Percentiles rank a stretch among this genome's conserved stretches.
These are phyloP conservation scores for Beauveria sp. DNA, from an alignment of 2,329 filamentous ascomycete species.

Conservation along the genomic window DNA sequence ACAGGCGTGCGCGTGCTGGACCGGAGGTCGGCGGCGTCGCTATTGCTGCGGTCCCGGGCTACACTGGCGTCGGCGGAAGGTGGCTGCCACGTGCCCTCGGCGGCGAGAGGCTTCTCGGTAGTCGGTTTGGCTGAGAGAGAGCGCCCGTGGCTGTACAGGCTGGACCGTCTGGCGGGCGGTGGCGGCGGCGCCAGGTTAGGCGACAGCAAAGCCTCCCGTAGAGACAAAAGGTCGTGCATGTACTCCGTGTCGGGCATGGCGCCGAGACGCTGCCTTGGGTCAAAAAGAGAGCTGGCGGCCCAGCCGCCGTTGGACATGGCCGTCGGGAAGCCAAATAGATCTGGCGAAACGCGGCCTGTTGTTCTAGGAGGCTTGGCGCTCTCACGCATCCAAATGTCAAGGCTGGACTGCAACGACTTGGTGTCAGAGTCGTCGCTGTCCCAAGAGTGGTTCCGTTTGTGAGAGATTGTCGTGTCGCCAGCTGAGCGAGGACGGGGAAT, in stretches of 20 bases:
- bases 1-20: slow-evolving; percentile 8
- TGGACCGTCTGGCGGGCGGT: slow-evolving; percentile 45
- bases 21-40: slow-evolving; percentile 7
- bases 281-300: slow-evolving; percentile 42
- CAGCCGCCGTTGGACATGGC: slow-evolving; percentile 32
- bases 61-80: slow-evolving; percentile 13
- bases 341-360: slow-evolving; percentile 35
- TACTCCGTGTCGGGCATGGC: slow-evolving; percentile 29
- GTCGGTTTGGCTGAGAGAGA: slow-evolving; percentile 19
- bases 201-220: slow-evolving; percentile 32
- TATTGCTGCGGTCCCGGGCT: slow-evolving; percentile 13
- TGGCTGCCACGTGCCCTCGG: slow-evolving; percentile 13
- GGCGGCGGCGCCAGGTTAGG: slow-evolving; percentile 35
- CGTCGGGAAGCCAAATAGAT: slow-evolving; percentile 46
- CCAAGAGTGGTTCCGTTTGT: slow-evolving; percentile 34
- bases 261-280: slow-evolving; percentile 21
- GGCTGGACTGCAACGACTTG: slow-evolving; percentile 39
- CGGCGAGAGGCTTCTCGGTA: slow-evolving; percentile 6
- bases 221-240: slow-evolving; percentile 38
- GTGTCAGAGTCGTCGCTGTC: slow-evolving; percentile 36
- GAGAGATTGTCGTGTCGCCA: slow-evolving; percentile 37
- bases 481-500: slow-evolving; percentile 39
- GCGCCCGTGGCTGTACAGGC: slow-evolving; percentile 41
- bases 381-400: slow-evolving; percentile 53
- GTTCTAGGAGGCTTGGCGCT: slow-evolving; percentile 34